Percentiles rank a stretch among this genome's conserved stretches.
These are phyloP conservation scores for Wickerhamomyces canadensis DNA, from an alignment of 805 yeast genomes.

Conservation along the genomic window DNA sequence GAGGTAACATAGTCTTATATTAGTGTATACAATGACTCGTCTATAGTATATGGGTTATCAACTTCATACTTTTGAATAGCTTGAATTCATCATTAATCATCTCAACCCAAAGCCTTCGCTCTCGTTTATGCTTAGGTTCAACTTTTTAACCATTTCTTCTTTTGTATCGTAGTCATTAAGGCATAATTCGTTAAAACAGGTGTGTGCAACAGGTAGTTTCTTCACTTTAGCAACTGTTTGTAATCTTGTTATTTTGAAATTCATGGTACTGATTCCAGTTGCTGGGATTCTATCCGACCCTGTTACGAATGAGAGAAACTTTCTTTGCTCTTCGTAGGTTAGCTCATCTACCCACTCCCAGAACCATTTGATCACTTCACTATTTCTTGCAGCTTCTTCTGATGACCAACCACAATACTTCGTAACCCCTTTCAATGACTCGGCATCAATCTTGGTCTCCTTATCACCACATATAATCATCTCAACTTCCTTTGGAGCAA, in stretches of 20 bases:
- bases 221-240: slow-evolving; percentile 24
- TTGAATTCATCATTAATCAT: no score
- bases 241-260: slow-evolving; percentile 62
- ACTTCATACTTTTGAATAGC: neutral
- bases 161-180: slow-evolving; percentile 57
- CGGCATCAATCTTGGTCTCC: slow-evolving; percentile 58
- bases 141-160: slow-evolving; percentile 50
- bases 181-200: slow-evolving; percentile 90
- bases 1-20: no score
- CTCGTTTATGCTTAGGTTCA: slow-evolving; percentile 66
- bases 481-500: slow-evolving; percentile 79
- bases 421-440: slow-evolving; percentile 63
- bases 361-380: slow-evolving; percentile 64
- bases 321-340: slow-evolving; percentile 45
- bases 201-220: slow-evolving; percentile 80
- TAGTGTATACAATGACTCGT: no score
- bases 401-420: slow-evolving; percentile 62
- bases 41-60: no score
- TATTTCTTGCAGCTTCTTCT: slow-evolving; percentile 31
- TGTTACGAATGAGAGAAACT: slow-evolving; percentile 70
- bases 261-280: slow-evolving; percentile 76
- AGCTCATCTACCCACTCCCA: slow-evolving; percentile 70
- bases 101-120: slow-evolving; percentile 85
- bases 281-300: slow-evolving; percentile 94
- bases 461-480: slow-evolving; percentile 72